A percentile compares a stretch with the other conserved stretches of the same genome.
phyloP scores from a whole-genome alignment of 108 stramenopile species.

The Pseudonitzschia delicatissima region DNA sequence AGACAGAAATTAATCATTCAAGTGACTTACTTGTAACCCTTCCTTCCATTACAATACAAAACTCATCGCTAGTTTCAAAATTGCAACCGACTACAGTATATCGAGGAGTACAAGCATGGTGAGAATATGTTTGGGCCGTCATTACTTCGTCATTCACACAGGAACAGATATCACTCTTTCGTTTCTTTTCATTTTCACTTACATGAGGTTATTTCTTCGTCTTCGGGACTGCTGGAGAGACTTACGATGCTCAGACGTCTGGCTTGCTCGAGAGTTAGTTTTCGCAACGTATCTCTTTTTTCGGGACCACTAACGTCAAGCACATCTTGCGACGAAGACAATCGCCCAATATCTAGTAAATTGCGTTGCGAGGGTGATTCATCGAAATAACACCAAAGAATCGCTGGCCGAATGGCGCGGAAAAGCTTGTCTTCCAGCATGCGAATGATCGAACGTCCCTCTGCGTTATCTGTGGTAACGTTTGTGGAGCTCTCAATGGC shows the following conservation, averaged over 20 bases:
- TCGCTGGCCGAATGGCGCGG: slow-evolving; percentile 17
- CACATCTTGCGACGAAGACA: neutral
- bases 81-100: slow-evolving; percentile 16
- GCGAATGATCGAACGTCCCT: slow-evolving; percentile 4
- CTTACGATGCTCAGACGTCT: slow-evolving; percentile 17
- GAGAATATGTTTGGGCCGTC: neutral
- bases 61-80: neutral
- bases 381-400: slow-evolving; percentile 28
- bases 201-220: slow-evolving; percentile 12
- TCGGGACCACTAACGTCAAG: neutral
- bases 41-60: slow-evolving; percentile 27
- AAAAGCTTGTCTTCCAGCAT: slow-evolving; percentile 23
- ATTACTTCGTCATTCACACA: too few species aligned
- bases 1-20: slow-evolving; percentile 1
- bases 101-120: neutral
- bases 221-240: slow-evolving; percentile 24
- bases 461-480: neutral
- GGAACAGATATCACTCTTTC: neutral
- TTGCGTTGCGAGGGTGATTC: slow-evolving; percentile 1
- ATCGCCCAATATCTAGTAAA: neutral
- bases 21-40: slow-evolving; percentile 19
- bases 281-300: slow-evolving; percentile 8
- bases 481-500: slow-evolving; percentile 15
- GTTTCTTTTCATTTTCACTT: neutral
- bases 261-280: slow-evolving; percentile 18